Evolutionary conservation across 352 stramenopile species (phyloP).

Genomic region (Pythium chondricola): DNA sequence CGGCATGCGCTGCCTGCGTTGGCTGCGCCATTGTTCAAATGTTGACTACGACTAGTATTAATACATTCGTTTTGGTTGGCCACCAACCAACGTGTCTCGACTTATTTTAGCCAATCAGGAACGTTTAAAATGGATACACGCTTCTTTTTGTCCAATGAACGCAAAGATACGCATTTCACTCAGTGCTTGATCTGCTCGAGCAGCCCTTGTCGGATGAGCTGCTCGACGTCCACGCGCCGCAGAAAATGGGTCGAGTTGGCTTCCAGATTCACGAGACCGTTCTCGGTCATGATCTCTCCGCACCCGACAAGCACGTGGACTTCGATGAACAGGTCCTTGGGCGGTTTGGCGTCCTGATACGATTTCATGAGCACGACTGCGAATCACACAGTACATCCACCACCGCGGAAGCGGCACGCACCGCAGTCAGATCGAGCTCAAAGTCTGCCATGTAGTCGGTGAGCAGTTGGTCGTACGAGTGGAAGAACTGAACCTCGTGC

Average conservation of each 20-base stretch:
- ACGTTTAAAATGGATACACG: neutral
- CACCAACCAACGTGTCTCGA: neutral
- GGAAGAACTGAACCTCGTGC: slow-evolving; percentile 86
- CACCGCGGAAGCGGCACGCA: too few species aligned
- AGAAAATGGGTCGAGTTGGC: slow-evolving; percentile 87
- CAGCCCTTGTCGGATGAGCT: slow-evolving; percentile 22
- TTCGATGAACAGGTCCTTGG: slow-evolving; percentile 89
- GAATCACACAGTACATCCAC: too few species aligned
- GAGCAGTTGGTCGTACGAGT: slow-evolving; percentile 87
- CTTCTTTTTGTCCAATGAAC: neutral
- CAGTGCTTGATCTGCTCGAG: slow-evolving; percentile 80
- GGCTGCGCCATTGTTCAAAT: neutral
- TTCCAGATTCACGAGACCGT: slow-evolving; percentile 80
- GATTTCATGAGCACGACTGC: too few species aligned
- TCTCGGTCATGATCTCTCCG: slow-evolving; percentile 90
- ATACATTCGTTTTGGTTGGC: slow-evolving; percentile 17
- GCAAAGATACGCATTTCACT: neutral
- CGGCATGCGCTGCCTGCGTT: slow-evolving; percentile 19
- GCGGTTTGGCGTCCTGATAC: slow-evolving; percentile 82
- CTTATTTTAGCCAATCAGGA: slow-evolving; percentile 13
- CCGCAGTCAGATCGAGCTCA: slow-evolving; percentile 80
- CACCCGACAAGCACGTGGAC: slow-evolving; percentile 86
- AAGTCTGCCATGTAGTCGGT: slow-evolving; percentile 88
- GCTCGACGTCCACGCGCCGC: slow-evolving; percentile 48
- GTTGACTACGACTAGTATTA: neutral